A percentile compares a stretch with the other conserved stretches of the same genome.
phyloP scores from a whole-genome alignment of 495 filamentous ascomycete species.

The Patellaria atrata region DNA sequence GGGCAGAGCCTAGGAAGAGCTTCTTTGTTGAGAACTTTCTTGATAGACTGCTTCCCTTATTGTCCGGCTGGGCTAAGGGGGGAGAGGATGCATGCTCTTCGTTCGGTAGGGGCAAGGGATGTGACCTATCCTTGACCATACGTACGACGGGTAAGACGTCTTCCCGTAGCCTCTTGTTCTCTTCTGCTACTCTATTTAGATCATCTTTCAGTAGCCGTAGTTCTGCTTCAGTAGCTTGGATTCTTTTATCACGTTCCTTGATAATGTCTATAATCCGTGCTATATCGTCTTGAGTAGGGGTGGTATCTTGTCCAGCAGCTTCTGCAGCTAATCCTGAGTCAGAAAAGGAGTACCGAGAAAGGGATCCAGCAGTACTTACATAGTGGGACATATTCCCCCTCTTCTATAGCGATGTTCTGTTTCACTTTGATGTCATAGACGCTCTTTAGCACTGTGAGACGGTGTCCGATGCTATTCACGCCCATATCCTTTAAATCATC shows the following conservation, averaged over 20 bases:
- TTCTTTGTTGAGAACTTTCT: constrained; percentile 86
- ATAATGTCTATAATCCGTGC: constrained; percentile 77
- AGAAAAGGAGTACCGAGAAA: constrained; percentile 4
- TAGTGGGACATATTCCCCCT: constrained; percentile 84
- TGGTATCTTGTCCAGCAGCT: constrained; percentile 66
- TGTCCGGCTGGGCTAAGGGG: constrained; percentile 21
- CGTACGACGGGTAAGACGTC: constrained; percentile 82
- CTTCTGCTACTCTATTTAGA: constrained; percentile 41
- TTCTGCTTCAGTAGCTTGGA: constrained; percentile 65
- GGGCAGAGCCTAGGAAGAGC: constrained; percentile 65
- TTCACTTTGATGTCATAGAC: constrained; percentile 92
- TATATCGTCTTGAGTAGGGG: constrained; percentile 82
- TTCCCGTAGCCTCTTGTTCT: constrained; percentile 71
- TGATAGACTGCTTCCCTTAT: constrained; percentile 41
- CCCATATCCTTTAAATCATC: constrained; percentile 92
- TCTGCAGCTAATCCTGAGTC: constrained; percentile 54
- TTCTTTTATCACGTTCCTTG: constrained; percentile 71
- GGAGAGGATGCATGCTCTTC: constrained; percentile 30
- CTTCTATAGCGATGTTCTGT: constrained; percentile 78
- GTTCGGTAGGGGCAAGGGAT: constrained; percentile 56
- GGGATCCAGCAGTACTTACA: constrained; percentile 45
- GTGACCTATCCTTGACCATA: constrained; percentile 76
- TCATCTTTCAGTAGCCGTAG: constrained; percentile 48
- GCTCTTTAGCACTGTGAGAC: constrained; percentile 83
- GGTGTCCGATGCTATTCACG: constrained; percentile 80